Base-by-base conservation (phyloP, 805 yeast genomes). In the Candida adriatica region DNA sequence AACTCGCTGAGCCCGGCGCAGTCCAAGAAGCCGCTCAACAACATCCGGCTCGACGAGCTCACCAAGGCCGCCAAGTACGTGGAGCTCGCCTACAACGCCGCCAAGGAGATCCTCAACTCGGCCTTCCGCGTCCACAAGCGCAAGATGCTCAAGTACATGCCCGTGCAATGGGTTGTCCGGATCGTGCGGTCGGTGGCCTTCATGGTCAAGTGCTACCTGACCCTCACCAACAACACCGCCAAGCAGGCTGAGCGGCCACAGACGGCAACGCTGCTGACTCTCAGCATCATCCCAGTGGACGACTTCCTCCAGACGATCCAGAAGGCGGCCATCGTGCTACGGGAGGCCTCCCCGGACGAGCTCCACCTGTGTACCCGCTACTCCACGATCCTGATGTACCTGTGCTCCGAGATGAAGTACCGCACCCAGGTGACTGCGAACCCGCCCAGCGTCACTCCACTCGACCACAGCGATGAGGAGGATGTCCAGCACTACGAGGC, bases 141-240 rank as follows among this genome's bases (percentile, higher is more conserved):
- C 37, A 73, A 70, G 37, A 59, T 79, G 64, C 59, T 86, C 33
- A 65, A 75, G 35, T 80, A 68, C 49, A 85, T 87, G 78, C 96
- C 97, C 1, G 87, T 86, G n/a, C 64, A 95, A 41, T 87, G 96
- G 95, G 77, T 82, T 6, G 80, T 84, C 0, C 66, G 95, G 31
- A 75, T 86, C 17, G 87, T 88, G 14, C 74, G 90, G 45, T 84
- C 96, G 0, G 86, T 86, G 9, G 92, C 95, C 2, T 88, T 87
- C 52, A 70, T 90, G 32, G 92, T 90, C 10, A 90, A 88, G 56
- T 83, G 94, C 49, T 76, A 84, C 48, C 53, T 80, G 41, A 79
- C 85, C 0, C 60, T 81, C 18, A 73, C 82, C 0, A 13, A 37
- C 15, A 35, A 34, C 25, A 21, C 35, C 16, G 33, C 39, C 6